Conservation (phyloP, 495 filamentous ascomycete species). For the Talaromyces ruber region DNA sequence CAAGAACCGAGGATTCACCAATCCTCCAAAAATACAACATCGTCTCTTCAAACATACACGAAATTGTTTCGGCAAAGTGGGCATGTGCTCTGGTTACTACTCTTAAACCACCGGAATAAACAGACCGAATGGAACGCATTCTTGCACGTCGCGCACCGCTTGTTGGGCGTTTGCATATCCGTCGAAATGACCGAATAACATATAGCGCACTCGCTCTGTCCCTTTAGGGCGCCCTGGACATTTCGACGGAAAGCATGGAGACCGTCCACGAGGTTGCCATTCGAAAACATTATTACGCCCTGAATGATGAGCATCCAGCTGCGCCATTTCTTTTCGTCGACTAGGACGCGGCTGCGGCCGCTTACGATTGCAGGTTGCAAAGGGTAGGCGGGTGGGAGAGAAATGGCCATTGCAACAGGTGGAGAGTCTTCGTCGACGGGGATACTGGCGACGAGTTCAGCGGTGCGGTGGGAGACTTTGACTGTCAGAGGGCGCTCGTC, state of each 20-base stretch:
- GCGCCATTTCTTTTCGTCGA: conserved; percentile 85
- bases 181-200: conserved; percentile 89
- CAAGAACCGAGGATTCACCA: conserved; percentile 3
- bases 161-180: conserved; percentile 82
- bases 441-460: conserved; percentile 74
- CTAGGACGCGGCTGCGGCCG: conserved; percentile 71
- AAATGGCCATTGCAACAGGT: conserved; percentile 66
- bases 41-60: conserved; percentile 42
- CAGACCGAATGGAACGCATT: conserved; percentile 87
- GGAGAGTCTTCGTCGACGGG: conserved; percentile 80
- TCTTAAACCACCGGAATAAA: conserved; percentile 94
- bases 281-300: conserved; percentile 85
- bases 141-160: conserved; percentile 86
- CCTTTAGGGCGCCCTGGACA: conserved; percentile 77
- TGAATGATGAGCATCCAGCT: conserved; percentile 78
- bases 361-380: conserved; percentile 68
- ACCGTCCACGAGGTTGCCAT: conserved; percentile 76
- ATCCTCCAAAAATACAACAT: conserved; percentile 16
- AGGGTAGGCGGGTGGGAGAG: conserved; percentile 72
- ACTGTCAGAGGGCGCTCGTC: conserved; percentile 64
- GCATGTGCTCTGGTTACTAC: conserved; percentile 79
- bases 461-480: conserved; percentile 57
- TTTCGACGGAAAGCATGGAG: conserved; percentile 75
- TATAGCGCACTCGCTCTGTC: conserved; percentile 91
- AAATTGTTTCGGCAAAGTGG: conserved; percentile 84